phyloP scores from a whole-genome alignment of 345 rosid genomes.

The Eucalyptus regnans region DNA sequence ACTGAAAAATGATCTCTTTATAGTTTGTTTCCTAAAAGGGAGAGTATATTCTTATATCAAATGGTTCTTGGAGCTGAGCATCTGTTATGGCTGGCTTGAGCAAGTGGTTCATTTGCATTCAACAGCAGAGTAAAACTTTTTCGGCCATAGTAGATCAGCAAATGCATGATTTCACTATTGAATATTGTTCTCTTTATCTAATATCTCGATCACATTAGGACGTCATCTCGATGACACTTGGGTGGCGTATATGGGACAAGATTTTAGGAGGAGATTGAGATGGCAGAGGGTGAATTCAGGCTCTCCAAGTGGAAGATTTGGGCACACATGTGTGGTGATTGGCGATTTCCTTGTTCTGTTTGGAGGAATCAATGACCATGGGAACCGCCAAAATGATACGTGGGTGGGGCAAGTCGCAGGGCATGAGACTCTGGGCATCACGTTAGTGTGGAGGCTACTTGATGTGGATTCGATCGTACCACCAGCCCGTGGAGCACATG shows the following conservation, averaged over 20 bases:
- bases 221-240: slow-evolving; percentile 98
- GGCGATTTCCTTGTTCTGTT: slow-evolving; percentile 54
- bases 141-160: neutral
- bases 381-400: slow-evolving; percentile 71
- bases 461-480: slow-evolving; percentile 43
- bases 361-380: slow-evolving; percentile 90
- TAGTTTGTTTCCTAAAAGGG: neutral
- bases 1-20: neutral
- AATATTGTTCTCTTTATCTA: neutral
- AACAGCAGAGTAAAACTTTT: neutral
- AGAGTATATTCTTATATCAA: neutral
- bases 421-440: slow-evolving; percentile 25
- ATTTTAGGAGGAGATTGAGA: slow-evolving; percentile 20
- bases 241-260: slow-evolving; percentile 53
- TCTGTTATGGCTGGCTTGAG: neutral
- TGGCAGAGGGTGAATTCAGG: slow-evolving; percentile 73
- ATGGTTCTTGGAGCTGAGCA: neutral
- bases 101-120: neutral
- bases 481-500: slow-evolving; percentile 91
- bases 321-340: slow-evolving; percentile 64
- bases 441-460: slow-evolving; percentile 58
- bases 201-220: slow-evolving; percentile 19
- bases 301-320: slow-evolving; percentile 86
- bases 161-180: neutral
- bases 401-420: slow-evolving; percentile 61